Percentiles rank a stretch among this genome's conserved stretches.
phyloP scores from a whole-genome alignment of 805 yeast genomes.

The Komagataella pseudopastoris region DNA sequence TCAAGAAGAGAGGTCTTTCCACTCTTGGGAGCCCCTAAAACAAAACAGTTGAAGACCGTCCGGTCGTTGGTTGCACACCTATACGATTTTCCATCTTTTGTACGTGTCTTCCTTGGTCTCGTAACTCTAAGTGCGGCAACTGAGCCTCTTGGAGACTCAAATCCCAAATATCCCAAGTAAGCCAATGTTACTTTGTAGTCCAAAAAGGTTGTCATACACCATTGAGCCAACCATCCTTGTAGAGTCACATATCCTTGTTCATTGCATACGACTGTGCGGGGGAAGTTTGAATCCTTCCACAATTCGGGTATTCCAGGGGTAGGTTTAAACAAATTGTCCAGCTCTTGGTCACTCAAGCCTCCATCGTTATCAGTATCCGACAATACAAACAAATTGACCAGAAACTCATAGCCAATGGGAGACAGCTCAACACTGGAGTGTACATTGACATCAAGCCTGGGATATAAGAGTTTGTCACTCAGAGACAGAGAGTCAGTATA shows the following conservation, averaged over 20 bases:
- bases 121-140: conserved; percentile 60
- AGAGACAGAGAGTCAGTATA: conserved; percentile 87
- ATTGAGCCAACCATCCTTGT: conserved; percentile 98
- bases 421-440: conserved; percentile 80
- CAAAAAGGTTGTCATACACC: conserved; percentile 92
- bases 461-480: conserved; percentile 67
- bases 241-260: conserved; percentile 82
- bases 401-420: conserved; percentile 82
- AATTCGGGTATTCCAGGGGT: conserved; percentile 87
- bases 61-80: conserved; percentile 66
- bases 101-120: conserved; percentile 61
- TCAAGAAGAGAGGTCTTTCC: conserved; percentile 83
- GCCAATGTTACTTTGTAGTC: conserved; percentile 78
- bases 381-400: conserved; percentile 77
- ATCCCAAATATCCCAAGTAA: conserved; percentile 83
- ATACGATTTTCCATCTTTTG: conserved; percentile 49
- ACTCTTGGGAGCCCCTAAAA: conserved; percentile 72
- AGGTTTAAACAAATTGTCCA: conserved; percentile 59
- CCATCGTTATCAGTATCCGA: conserved; percentile 97
- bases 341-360: conserved; percentile 68
- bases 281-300: conserved; percentile 82
- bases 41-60: conserved; percentile 82
- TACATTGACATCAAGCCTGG: conserved; percentile 60
- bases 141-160: conserved; percentile 30
- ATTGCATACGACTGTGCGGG: conserved; percentile 77